Evolutionary conservation across 345 rosid genomes (phyloP).

Genomic region (Carallia brachiata): DNA sequence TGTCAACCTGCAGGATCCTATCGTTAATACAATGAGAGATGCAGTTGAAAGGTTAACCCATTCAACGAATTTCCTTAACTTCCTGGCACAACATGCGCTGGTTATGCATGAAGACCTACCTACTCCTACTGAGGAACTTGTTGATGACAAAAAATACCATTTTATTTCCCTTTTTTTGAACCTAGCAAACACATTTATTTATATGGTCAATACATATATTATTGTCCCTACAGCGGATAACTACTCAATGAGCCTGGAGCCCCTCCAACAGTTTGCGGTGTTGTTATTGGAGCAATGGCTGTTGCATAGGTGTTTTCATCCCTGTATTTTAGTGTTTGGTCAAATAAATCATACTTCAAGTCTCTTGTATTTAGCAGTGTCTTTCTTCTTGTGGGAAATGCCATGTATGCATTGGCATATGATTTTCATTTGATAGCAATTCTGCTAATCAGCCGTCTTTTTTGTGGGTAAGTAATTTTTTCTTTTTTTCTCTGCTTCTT

Average conservation of each 20-base stretch:
- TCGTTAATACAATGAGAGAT: constrained; percentile 67
- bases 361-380: constrained; percentile 96
- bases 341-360: constrained; percentile 88
- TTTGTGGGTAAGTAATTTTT: constrained; percentile 80
- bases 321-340: constrained; percentile 97
- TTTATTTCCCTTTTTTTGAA: constrained; percentile 83
- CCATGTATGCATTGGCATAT: constrained; percentile 89
- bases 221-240: constrained; percentile 96
- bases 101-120: constrained; percentile 94
- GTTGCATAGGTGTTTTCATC: constrained; percentile 98
- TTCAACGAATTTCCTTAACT: constrained; percentile 83
- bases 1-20: constrained; percentile 66
- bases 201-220: constrained; percentile 94
- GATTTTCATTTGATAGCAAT: constrained; percentile 67
- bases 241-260: constrained; percentile 94
- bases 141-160: constrained; percentile 75
- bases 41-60: constrained; percentile 85
- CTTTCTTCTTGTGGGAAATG: constrained; percentile 75
- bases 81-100: constrained; percentile 96
- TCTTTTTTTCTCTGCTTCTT: background rate
- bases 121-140: constrained; percentile 60
- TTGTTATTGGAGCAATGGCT: constrained; percentile 98
- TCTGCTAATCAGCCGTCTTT: constrained; percentile 83
- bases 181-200: constrained; percentile 83
- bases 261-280: constrained; percentile 97